phyloP scores from a whole-genome alignment of 768 basidiomycete species.

The Lactarius deliciosus region DNA sequence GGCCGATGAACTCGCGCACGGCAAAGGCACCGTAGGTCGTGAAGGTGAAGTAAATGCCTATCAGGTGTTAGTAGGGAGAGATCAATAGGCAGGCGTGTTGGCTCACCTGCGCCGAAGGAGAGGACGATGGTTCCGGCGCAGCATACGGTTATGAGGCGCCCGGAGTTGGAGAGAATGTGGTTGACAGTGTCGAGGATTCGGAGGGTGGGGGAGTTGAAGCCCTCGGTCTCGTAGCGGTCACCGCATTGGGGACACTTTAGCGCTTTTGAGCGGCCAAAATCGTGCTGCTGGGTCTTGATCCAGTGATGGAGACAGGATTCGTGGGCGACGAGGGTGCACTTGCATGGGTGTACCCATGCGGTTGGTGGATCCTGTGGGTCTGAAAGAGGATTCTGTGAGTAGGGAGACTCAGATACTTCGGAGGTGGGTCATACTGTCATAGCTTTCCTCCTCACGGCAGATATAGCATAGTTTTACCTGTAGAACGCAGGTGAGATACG shows the following conservation, averaged over 20 bases:
- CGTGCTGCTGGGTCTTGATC: slow-evolving; percentile 71
- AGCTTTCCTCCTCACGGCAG: slow-evolving; percentile 68
- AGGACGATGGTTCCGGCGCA: slow-evolving; percentile 51
- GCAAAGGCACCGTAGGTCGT: slow-evolving; percentile 76
- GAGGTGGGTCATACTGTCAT: slow-evolving; percentile 40
- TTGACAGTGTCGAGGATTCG: slow-evolving; percentile 53
- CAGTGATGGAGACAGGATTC: slow-evolving; percentile 77
- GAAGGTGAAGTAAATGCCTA: slow-evolving; percentile 49
- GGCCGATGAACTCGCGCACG: slow-evolving; percentile 64
- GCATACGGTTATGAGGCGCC: slow-evolving; percentile 51
- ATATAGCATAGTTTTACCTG: slow-evolving; percentile 79
- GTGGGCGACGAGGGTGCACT: slow-evolving; percentile 77
- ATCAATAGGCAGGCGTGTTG: background rate
- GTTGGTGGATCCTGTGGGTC: slow-evolving; percentile 50
- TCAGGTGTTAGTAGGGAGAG: slow-evolving; percentile 38
- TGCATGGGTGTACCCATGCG: slow-evolving; percentile 78
- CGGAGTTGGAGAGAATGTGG: slow-evolving; percentile 48
- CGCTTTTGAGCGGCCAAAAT: slow-evolving; percentile 50
- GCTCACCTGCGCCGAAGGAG: slow-evolving; percentile 62
- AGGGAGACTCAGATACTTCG: no score
- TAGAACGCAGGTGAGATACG: background rate
- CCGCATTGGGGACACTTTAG: slow-evolving; percentile 82
- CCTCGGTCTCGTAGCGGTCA: slow-evolving; percentile 63
- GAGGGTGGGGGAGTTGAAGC: slow-evolving; percentile 56
- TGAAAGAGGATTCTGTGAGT: slow-evolving; percentile 30